Conservation (phyloP, 345 rosid species). For the Kandelia obovata region DNA sequence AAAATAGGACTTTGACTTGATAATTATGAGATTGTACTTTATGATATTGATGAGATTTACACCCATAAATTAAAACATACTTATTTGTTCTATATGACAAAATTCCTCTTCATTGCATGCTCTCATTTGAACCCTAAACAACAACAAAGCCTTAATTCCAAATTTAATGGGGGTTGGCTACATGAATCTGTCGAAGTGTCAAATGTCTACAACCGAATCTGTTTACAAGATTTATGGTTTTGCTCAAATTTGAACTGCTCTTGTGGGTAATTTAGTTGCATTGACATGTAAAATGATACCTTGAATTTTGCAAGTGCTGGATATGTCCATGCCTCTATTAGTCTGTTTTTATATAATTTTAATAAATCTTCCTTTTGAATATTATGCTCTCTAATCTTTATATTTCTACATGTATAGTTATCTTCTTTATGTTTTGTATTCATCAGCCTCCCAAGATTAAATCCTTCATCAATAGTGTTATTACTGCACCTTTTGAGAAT, state of each 20-base stretch:
- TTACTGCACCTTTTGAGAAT: conserved; percentile 58
- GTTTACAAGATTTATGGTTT: background rate
- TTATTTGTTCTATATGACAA: no score
- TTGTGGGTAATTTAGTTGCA: background rate
- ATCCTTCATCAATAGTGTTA: conserved; percentile 70
- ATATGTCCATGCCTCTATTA: background rate
- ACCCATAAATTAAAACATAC: no score
- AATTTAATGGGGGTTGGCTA: no score
- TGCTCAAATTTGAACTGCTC: background rate
- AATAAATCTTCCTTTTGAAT: conserved; percentile 7
- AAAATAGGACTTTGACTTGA: no score
- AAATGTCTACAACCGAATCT: background rate
- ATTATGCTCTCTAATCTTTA: background rate
- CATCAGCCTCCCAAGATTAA: conserved; percentile 87
- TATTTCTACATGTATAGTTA: conserved; percentile 8
- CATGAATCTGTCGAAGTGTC: background rate
- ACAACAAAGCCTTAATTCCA: no score
- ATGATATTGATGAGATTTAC: no score
- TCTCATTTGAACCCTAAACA: no score
- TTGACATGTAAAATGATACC: background rate
- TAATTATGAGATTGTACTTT: no score
- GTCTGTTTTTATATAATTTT: background rate
- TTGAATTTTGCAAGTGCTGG: background rate
- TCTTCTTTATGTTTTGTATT: conserved; percentile 12
- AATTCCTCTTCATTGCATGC: no score